Evolutionary conservation across 169 alveolate genomes (phyloP).

Genomic region (Blepharisma undulans): DNA sequence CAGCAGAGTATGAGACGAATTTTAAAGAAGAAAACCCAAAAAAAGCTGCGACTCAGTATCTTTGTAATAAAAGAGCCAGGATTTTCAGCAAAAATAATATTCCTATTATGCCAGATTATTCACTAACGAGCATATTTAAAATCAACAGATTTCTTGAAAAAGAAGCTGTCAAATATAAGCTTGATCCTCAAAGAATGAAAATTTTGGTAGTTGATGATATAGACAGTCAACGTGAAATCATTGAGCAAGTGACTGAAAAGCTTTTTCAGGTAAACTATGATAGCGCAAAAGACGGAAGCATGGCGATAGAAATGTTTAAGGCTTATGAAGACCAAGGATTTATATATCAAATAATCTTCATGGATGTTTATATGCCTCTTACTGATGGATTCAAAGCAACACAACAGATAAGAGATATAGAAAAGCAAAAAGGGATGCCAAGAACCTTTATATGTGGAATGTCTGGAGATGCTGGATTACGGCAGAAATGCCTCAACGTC

Average conservation of each 20-base stretch:
- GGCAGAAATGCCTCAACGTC: background rate
- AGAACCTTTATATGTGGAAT: constrained; percentile 29
- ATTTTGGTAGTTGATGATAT: background rate
- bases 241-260: background rate
- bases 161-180: background rate
- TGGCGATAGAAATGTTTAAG: background rate
- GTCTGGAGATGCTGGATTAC: background rate
- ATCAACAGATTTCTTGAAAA: background rate
- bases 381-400: constrained; percentile 4
- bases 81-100: background rate
- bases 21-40: background rate
- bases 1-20: background rate
- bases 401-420: constrained; percentile 3
- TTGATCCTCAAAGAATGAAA: background rate
- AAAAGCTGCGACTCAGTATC: background rate
- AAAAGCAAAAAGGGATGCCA: constrained; percentile 10
- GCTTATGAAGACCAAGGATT: constrained; percentile 8
- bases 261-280: background rate
- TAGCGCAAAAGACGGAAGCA: constrained; percentile 14
- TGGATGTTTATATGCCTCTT: constrained; percentile 22
- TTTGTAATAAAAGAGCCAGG: background rate
- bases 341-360: constrained; percentile 17
- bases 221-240: background rate
- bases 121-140: background rate
- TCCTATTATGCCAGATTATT: background rate